Conservation (phyloP, 441 rosid species). For the Bruguiera hainesii region DNA sequence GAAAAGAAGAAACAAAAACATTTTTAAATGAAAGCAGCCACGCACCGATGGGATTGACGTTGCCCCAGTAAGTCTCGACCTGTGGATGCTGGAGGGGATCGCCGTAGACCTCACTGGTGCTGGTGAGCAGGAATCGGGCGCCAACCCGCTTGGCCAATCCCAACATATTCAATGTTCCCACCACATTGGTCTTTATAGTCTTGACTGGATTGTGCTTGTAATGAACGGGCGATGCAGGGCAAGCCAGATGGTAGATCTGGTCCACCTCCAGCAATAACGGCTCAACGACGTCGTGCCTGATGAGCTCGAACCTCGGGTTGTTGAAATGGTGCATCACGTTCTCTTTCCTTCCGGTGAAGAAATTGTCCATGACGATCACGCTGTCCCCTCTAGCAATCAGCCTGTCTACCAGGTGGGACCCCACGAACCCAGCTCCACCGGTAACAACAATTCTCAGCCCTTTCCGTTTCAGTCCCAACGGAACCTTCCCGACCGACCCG, state of each 20-base stretch:
- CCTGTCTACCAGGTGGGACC: slow-evolving; percentile 90
- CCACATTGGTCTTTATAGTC: slow-evolving; percentile 91
- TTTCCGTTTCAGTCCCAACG: slow-evolving; percentile 70
- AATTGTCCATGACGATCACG: slow-evolving; percentile 88
- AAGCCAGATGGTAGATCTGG: slow-evolving; percentile 95
- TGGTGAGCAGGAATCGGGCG: slow-evolving; percentile 77
- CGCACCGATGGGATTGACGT: slow-evolving; percentile 93
- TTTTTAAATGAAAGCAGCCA: background rate
- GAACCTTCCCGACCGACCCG: slow-evolving; percentile 59
- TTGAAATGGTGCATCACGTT: slow-evolving; percentile 94
- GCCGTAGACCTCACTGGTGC: slow-evolving; percentile 94
- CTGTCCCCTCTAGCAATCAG: slow-evolving; percentile 80
- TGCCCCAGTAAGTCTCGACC: slow-evolving; percentile 98
- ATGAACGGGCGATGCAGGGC: slow-evolving; percentile 96
- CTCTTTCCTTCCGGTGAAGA: slow-evolving; percentile 91
- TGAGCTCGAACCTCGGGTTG: slow-evolving; percentile 84
- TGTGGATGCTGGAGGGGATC: slow-evolving; percentile 96
- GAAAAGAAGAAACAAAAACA: no score
- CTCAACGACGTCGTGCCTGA: slow-evolving; percentile 92
- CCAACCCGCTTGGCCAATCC: slow-evolving; percentile 91
- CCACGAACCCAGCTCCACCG: slow-evolving; percentile 95
- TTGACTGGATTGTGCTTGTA: slow-evolving; percentile 93
- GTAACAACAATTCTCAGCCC: slow-evolving; percentile 80
- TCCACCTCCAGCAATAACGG: slow-evolving; percentile 82
- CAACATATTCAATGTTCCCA: slow-evolving; percentile 87